phyloP scores from a whole-genome alignment of 805 yeast species.

The Candida oleophila region DNA sequence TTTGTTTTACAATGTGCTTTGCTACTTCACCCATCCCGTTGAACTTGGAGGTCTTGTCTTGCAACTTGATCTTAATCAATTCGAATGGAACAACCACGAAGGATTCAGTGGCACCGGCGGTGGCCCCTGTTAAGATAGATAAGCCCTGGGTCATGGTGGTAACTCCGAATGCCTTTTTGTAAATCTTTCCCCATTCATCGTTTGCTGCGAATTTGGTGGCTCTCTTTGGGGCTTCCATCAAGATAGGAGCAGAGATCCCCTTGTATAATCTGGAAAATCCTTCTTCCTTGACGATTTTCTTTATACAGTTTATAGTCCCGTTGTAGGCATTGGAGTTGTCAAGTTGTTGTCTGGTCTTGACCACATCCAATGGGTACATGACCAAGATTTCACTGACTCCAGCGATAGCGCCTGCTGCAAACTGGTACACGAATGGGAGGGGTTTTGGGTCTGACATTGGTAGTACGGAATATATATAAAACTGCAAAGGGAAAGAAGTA shows the following conservation, averaged over 20 bases:
- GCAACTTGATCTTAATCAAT: conserved; percentile 90
- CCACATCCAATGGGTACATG: conserved; percentile 96
- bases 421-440: conserved; percentile 88
- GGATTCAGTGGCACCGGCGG: conserved; percentile 97
- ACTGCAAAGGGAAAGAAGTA: neutral
- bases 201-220: conserved; percentile 98
- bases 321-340: conserved; percentile 61
- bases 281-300: conserved; percentile 81
- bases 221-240: conserved; percentile 99
- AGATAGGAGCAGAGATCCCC: conserved; percentile 93
- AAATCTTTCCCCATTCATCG: conserved; percentile 91
- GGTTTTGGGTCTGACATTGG: conserved; percentile 28
- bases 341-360: conserved; percentile 93
- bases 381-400: conserved; percentile 94
- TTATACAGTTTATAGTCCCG: conserved; percentile 82
- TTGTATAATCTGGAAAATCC: conserved; percentile 83
- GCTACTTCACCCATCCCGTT: conserved; percentile 84
- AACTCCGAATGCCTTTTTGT: conserved; percentile 69
- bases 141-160: conserved; percentile 72
- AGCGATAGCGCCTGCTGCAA: conserved; percentile 89
- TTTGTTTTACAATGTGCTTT: conserved; percentile 62
- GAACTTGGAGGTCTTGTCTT: conserved; percentile 80
- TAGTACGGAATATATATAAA: neutral
- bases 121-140: conserved; percentile 92
- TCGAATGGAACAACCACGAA: conserved; percentile 98